Evolutionary conservation across 495 filamentous ascomycete species (phyloP), one percentile per base, ranked within the genome.

Genomic region (Penicillium ochrochloron): DNA sequence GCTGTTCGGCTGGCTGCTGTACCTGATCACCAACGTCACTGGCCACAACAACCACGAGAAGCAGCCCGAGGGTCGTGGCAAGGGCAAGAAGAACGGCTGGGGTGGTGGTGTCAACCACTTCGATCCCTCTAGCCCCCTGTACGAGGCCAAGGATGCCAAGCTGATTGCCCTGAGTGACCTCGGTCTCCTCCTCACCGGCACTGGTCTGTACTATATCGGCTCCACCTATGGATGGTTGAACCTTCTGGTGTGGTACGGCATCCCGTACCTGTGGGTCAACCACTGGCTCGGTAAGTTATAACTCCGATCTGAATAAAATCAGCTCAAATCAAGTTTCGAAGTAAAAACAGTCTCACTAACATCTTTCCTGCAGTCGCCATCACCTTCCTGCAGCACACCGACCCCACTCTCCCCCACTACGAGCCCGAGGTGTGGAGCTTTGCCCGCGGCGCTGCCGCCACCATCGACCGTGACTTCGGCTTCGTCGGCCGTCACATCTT

Each of bases 251-350:
- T 98, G 95, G 94, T 99, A 98, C 77, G 87, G 91, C 72, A 71
- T 96, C 61, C 95, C 95, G 11, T 99, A 97, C 76, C 82, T 98
- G 66, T 97, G 94, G 94, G 95, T 98, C 27, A 96, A 99, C 86
- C 94, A 98, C 87, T 99, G 95, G 83, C 83, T 85, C 53, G 83
- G 83, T 85, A 78, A 78, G 81, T 73, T 23, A 23, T 48, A 4
- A n/a, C 9, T 25, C 44, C 44, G 21, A 25, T 23, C 44, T 48
- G 44, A 10, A 48, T 25, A 10, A 19, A 15, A 25, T 52, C 25
- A 52, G 48, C 48, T 25, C 46, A 50, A 14, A 1, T 52, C 15
- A 2, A 10, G 1, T 31, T n/a, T 31, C 25, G 5, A 29, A 51
- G 58, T 35, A 53, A 33, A 53, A 53, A 21, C 35, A 53, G 48